Evolutionary conservation across 225 moss, liverwort and hornwort genomes (phyloP).

Genomic region (Climacium dendroides): DNA sequence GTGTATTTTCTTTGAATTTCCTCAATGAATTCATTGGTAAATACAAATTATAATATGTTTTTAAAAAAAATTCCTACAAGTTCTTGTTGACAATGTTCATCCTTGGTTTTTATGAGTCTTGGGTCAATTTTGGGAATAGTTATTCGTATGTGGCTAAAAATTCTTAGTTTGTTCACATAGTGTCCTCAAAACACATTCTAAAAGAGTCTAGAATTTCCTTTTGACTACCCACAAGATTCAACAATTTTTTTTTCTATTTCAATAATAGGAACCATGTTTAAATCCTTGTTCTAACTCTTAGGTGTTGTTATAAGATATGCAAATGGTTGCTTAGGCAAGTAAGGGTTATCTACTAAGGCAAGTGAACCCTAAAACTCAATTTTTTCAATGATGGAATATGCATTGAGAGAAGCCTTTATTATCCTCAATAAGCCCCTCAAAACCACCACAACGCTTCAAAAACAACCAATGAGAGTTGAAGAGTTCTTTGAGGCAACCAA

Average conservation of each 20-base stretch:
- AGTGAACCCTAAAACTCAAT: accelerated
- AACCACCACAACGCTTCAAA: background rate
- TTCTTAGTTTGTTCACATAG: too few species aligned
- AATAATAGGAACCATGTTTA: background rate
- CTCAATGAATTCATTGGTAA: background rate
- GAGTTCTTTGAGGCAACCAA: background rate
- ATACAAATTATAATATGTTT: background rate
- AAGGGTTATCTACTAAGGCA: too few species aligned
- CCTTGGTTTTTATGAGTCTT: accelerated
- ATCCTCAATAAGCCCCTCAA: background rate
- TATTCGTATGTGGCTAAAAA: background rate
- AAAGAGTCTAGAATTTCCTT: background rate
- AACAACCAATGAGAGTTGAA: background rate
- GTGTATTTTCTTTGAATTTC: background rate
- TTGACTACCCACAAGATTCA: background rate
- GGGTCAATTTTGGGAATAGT: background rate
- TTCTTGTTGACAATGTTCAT: background rate
- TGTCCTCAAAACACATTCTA: background rate
- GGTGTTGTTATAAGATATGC: background rate
- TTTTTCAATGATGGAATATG: background rate
- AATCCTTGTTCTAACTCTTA: background rate
- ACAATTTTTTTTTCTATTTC: background rate
- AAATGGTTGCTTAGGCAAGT: background rate
- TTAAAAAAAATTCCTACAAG: background rate
- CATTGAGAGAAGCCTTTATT: too few species aligned